Percentiles rank a stretch among this genome's conserved stretches.
Evolutionary conservation across 768 basidiomycete species (phyloP).

Genomic region (Suillus brevipes): DNA sequence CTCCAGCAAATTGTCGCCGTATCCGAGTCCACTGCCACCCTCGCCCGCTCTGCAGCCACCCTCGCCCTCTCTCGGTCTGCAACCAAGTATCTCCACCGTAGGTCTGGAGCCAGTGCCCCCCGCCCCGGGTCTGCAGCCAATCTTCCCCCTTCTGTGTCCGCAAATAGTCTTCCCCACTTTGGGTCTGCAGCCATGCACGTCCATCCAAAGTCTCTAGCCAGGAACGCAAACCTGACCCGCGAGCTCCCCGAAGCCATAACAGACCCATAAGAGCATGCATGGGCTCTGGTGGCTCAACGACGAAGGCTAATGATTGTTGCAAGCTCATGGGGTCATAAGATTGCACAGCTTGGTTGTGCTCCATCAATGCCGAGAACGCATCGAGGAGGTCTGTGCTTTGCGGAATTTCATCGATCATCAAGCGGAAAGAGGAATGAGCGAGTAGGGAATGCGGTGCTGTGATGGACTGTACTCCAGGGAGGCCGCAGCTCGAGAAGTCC

Average conservation of each 20-base stretch:
- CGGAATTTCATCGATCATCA: neutral
- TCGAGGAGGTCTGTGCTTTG: neutral
- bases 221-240: neutral
- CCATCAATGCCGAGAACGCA: neutral
- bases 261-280: neutral
- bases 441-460: neutral
- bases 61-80: neutral
- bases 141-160: neutral
- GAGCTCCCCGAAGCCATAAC: neutral
- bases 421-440: neutral
- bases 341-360: neutral
- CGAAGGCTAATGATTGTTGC: neutral
- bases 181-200: neutral
- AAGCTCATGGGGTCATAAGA: neutral
- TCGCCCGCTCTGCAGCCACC: neutral
- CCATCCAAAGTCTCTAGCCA: neutral
- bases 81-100: neutral
- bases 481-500: no score
- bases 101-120: neutral
- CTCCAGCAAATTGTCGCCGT: neutral
- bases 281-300: neutral
- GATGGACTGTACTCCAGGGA: no score
- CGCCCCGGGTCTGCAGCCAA: neutral
- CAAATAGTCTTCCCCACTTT: neutral
- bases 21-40: neutral